Conservation (phyloP, 1,139 yeast species). For the Kodamaea arcana region DNA sequence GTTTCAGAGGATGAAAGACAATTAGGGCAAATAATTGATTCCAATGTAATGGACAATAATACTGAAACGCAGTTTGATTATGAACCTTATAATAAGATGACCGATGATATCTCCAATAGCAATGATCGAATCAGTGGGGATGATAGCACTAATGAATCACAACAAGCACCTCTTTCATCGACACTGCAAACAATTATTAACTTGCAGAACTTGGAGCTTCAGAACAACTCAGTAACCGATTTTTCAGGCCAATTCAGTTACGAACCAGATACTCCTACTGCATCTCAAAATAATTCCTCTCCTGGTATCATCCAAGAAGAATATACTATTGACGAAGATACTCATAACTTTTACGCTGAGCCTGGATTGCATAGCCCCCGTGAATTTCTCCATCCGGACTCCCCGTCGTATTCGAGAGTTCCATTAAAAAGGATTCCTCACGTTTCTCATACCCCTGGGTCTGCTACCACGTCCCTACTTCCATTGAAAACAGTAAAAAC, state of each 20-base stretch:
- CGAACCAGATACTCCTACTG: neutral
- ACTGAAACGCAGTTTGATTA: no score
- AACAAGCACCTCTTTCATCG: no score
- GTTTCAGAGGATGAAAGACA: no score
- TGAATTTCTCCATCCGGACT: neutral
- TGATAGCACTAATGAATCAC: no score
- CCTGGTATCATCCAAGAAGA: slow-evolving; percentile 18
- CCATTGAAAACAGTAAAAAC: slow-evolving; percentile 11
- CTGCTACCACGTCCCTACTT: slow-evolving; percentile 2
- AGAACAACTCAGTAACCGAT: neutral
- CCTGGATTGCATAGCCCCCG: neutral
- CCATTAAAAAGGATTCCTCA: neutral
- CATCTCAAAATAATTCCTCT: neutral
- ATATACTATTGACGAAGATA: slow-evolving; percentile 15
- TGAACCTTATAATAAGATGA: no score
- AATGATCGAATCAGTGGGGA: no score
- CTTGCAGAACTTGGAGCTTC: neutral
- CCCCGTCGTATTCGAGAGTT: neutral
- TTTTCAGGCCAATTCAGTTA: neutral
- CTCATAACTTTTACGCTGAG: slow-evolving; percentile 3
- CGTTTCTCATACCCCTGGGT: neutral
- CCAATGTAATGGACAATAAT: no score
- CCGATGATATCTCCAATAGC: no score
- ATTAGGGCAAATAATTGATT: no score
- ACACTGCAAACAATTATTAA: neutral